Evolutionary conservation across 106 monocot genomes (phyloP), one percentile per base, ranked within the genome.

Genomic region (Acanthochlamys bracteata): DNA sequence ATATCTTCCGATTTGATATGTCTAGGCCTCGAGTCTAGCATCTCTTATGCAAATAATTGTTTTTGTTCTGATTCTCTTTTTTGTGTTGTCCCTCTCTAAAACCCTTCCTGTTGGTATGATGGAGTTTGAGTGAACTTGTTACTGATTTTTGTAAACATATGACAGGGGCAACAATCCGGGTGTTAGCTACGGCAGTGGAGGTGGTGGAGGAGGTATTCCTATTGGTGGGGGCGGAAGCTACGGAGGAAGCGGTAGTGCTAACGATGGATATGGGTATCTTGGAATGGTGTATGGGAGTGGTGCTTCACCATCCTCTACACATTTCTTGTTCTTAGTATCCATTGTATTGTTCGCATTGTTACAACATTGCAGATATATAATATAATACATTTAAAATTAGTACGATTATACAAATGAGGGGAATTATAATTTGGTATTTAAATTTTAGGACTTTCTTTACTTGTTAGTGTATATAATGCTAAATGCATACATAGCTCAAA

Each of bases 271-370:
- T 25, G 57, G 57, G 24, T 57, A 42, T 41, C 23, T 57, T 17
- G 68, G 68, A 24, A 68, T 68, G 68, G 68, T 68, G 8, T 68
- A 57, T 43, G 68, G 68, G 57, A 58, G 68, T 23, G 42, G 24
- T 41, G 42, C 54, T 20, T 14, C 54, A 20, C 39, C 7, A 20
- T 19, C 24, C 55, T 20, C 10, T 10, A 20, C 7, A 55, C 55
- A 49, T 49, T 49, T 49, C 49, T 49, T 49, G 2, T 49, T 33
- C 33, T 33, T 33, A 33, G 6, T 33, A 33, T 33, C 10, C 10
- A 49, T 17, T 49, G 17, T 49, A 17, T 49, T 17, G 2, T 17
- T 49, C 12, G 2, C 17, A 49, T 49, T 49, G 17, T 49, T 49
- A 49, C 12, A 49, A 2, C 49, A 49, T 49, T 49, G 49, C 3